phyloP scores from a whole-genome alignment of 192 early-diverging fungal genomes.

The Backusella tarrabulga region DNA sequence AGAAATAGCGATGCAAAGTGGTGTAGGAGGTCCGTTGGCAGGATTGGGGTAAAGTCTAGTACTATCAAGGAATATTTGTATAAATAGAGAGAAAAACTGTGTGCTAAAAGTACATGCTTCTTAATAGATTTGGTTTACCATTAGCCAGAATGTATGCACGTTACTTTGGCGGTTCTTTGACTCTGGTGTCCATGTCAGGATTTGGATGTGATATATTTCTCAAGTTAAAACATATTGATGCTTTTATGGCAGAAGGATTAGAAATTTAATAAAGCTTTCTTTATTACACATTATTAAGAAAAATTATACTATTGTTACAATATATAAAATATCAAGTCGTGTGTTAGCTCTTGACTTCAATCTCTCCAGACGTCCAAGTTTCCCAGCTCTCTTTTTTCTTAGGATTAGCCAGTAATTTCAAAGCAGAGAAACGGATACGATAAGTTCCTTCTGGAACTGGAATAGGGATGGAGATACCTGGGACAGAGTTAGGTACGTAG shows the following conservation, averaged over 20 bases:
- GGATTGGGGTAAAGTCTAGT: slow-evolving; percentile 52
- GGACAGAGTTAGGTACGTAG: neutral
- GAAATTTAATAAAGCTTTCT: slow-evolving; percentile 41
- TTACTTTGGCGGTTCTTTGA: slow-evolving; percentile 92
- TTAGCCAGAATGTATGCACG: slow-evolving; percentile 85
- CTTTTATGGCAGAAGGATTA: slow-evolving; percentile 45
- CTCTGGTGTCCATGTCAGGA: slow-evolving; percentile 78
- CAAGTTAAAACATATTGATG: slow-evolving; percentile 83
- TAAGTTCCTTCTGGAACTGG: slow-evolving; percentile 27
- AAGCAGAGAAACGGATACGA: slow-evolving; percentile 23
- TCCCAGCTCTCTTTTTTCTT: slow-evolving; percentile 20
- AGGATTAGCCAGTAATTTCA: slow-evolving; percentile 32
- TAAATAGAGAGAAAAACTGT: neutral
- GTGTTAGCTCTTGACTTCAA: slow-evolving; percentile 21
- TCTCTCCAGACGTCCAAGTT: slow-evolving; percentile 14
- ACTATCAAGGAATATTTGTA: neutral
- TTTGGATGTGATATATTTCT: slow-evolving; percentile 94
- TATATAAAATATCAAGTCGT: neutral
- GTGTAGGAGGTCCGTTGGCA: slow-evolving; percentile 92
- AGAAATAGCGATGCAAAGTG: slow-evolving; percentile 80
- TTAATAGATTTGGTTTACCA: slow-evolving; percentile 64
- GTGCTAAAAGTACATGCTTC: neutral
- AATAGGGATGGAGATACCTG: neutral
- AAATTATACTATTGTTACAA: neutral
- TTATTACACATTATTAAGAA: slow-evolving; percentile 1